Base-by-base conservation (phyloP, 164 flowering plant genomes). In the Kalanchoe fedtschenkoi region DNA sequence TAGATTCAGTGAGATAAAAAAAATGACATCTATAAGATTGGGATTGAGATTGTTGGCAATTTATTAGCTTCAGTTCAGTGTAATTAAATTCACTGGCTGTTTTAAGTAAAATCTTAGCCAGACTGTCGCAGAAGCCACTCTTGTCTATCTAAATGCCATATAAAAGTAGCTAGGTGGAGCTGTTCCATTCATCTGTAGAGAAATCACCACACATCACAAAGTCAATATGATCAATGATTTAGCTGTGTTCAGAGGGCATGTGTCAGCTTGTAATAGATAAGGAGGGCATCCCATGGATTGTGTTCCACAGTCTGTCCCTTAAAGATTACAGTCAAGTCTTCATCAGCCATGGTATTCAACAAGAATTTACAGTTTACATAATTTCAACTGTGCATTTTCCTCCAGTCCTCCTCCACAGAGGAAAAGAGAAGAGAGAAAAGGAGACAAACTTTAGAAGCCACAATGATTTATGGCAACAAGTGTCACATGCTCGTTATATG, bases 141-240 rank as follows among this genome's bases (percentile, higher is more conserved):
- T 51, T 24, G 56, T 51, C 56, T 51, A 32, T 51, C 56, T 51
- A 51, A 24, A 26, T 51, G 32, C 22, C 56, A 30, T 11, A 51
- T 22, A 47, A 6, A 22, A n/a, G n/a, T n/a, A n/a, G 29, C 24
- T 46, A 47, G 29, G 54, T 47, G 26, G 33, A 51, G 32, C 54
- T 47, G 54, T 51, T 51, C 16, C 56, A 26, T 24, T 51, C n/a
- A 11, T 26, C 54, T 26, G 56, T 11, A 24, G 30, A 10, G 56
- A 51, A 28, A 26, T 51, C 15, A n/a, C 56, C 32, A 51, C 56
- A 51, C 13, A 26, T 32, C 54, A 47, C 54, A 26, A 51, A 51
- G 56, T 51, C 56, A 51, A 51, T 51, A 7, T 51, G n/a, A n/a
- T 51, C 56, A 51, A 51, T 51, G 56, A 26, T 51, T 51, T 24